phyloP scores from a whole-genome alignment of 805 yeast species.

The Wickerhamiella shivajii region DNA sequence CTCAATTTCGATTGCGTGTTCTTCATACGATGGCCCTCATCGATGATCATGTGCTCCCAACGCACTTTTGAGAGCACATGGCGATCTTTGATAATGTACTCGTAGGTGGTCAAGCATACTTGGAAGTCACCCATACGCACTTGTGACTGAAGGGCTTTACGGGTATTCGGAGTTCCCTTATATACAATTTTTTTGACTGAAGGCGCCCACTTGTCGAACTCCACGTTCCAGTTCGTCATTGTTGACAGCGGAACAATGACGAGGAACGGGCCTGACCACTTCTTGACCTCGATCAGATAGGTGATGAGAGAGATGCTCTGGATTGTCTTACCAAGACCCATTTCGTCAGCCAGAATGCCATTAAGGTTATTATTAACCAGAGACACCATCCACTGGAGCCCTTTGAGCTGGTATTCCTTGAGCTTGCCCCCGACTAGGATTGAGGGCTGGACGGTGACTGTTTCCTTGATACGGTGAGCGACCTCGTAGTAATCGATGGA shows the following conservation, averaged over 20 bases:
- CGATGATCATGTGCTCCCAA: constrained; percentile 97
- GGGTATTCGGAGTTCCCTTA: constrained; percentile 81
- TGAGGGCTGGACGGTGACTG: constrained; percentile 62
- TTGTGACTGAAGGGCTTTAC: constrained; percentile 59
- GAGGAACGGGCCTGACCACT: constrained; percentile 69
- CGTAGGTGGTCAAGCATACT: constrained; percentile 83
- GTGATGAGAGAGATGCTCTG: constrained; percentile 83
- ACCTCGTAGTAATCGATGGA: constrained; percentile 82
- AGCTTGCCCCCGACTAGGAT: constrained; percentile 80
- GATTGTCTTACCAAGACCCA: constrained; percentile 97
- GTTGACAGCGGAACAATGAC: constrained; percentile 93
- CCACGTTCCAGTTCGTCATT: constrained; percentile 87
- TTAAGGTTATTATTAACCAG: constrained; percentile 82
- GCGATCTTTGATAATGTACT: constrained; percentile 83
- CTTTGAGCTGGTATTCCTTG: constrained; percentile 87
- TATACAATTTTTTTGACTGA: constrained; percentile 64
- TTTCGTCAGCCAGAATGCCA: constrained; percentile 95
- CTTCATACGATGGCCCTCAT: constrained; percentile 98
- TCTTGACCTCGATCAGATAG: constrained; percentile 63
- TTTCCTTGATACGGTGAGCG: constrained; percentile 79
- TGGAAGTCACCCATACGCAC: constrained; percentile 73
- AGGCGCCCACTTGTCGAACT: constrained; percentile 98
- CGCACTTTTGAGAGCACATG: constrained; percentile 60
- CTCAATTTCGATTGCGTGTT: constrained; percentile 81
- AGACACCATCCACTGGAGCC: constrained; percentile 98